These are phyloP conservation scores for Eimeria sp. DNA, from an alignment of 169 alveolate genomes.

Conservation along the genomic window DNA sequence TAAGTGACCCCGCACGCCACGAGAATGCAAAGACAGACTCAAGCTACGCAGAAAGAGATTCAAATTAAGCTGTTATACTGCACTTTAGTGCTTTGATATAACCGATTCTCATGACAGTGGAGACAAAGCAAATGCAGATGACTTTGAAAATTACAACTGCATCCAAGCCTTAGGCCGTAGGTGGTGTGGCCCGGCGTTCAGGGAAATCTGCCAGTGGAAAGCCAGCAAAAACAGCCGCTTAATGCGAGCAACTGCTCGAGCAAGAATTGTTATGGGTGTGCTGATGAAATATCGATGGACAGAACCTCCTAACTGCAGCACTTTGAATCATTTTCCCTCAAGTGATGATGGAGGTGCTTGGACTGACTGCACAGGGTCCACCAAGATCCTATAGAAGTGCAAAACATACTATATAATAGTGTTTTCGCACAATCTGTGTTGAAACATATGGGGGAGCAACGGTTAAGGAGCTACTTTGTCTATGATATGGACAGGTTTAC, in stretches of 20 bases:
- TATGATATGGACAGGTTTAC: background rate
- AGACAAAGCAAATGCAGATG: background rate
- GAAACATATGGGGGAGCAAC: background rate
- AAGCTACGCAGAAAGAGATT: background rate
- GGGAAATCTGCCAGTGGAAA: background rate
- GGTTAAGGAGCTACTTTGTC: background rate
- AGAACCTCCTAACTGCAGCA: background rate
- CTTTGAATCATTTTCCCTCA: background rate
- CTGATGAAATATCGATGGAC: background rate
- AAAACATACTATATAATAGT: background rate
- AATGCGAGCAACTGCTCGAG: background rate
- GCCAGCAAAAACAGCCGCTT: background rate
- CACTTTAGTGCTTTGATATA: constrained; percentile 4
- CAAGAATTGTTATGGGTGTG: background rate
- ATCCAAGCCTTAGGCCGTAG: background rate
- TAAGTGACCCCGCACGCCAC: constrained; percentile 39
- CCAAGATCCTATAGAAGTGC: background rate
- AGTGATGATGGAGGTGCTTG: background rate
- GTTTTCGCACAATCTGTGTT: background rate
- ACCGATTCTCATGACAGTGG: background rate
- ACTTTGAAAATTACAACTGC: background rate
- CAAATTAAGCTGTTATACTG: background rate
- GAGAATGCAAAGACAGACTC: background rate
- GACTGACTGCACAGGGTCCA: background rate
- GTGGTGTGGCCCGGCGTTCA: constrained; percentile 3